These are phyloP conservation scores for Pachyrhizus erosus DNA, from an alignment of 306 rosid species.

Conservation along the genomic window DNA sequence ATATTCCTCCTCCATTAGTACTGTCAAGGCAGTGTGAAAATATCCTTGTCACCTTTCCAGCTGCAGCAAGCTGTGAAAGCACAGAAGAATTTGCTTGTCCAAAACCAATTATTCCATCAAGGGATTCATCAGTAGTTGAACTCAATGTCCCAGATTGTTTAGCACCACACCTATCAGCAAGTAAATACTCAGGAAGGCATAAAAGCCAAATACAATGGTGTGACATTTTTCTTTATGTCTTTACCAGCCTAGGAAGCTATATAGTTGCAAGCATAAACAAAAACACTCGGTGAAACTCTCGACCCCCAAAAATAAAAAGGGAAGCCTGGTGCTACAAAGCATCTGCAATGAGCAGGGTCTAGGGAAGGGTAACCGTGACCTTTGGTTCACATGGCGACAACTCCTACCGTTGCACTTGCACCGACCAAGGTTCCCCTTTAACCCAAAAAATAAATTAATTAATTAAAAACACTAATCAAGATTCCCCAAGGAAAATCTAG, in stretches of 20 bases:
- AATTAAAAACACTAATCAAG: slow-evolving; percentile 10
- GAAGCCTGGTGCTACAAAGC: slow-evolving; percentile 4
- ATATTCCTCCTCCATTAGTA: slow-evolving; percentile 85
- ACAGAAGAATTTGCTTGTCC: slow-evolving; percentile 92
- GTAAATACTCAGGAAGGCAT: slow-evolving; percentile 24
- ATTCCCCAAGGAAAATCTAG: slow-evolving; percentile 16
- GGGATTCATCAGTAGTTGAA: slow-evolving; percentile 56
- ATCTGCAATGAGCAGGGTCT: not conserved
- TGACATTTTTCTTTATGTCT: slow-evolving; percentile 3
- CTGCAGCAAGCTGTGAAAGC: slow-evolving; percentile 85
- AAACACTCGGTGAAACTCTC: not conserved
- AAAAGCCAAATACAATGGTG: not conserved
- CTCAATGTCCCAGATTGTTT: slow-evolving; percentile 71
- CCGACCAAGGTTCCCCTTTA: not conserved
- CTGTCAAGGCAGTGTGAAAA: slow-evolving; percentile 95
- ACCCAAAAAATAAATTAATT: slow-evolving; percentile 5
- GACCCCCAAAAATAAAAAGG: slow-evolving; percentile 22
- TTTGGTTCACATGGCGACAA: not conserved
- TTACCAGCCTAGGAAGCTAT: slow-evolving; percentile 14
- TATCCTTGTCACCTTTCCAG: slow-evolving; percentile 76
- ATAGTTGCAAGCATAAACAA: not conserved
- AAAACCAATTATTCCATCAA: slow-evolving; percentile 90
- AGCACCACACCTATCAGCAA: slow-evolving; percentile 70
- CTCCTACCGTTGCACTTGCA: not conserved
- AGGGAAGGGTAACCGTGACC: slow-evolving; percentile 2